Conservation (phyloP, 495 filamentous ascomycete genomes). For the Jackrogersella minutella region DNA sequence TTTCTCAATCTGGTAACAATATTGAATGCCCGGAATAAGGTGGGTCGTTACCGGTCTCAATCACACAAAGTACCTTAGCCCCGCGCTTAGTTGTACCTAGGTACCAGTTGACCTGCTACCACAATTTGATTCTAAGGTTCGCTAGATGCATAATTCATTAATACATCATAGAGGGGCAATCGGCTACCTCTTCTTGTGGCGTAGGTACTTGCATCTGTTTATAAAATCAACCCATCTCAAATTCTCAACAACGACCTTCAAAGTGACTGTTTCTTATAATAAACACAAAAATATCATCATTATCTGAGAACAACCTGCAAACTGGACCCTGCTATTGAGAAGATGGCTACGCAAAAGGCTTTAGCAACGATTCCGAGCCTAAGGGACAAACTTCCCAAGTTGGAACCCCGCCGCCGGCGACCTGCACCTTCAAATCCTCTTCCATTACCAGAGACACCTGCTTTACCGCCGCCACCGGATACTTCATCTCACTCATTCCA, state of each 20-base stretch:
- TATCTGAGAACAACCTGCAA: not conserved
- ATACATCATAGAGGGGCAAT: slow-evolving; percentile 15
- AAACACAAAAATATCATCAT: not conserved
- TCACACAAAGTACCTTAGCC: slow-evolving; percentile 14
- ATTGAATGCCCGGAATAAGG: slow-evolving; percentile 10
- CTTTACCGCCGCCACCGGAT: slow-evolving; percentile 73
- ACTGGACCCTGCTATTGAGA: not conserved
- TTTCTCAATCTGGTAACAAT: slow-evolving; percentile 32
- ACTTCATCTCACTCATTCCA: slow-evolving; percentile 67
- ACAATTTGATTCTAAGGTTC: too few species aligned
- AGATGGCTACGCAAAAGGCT: slow-evolving; percentile 41
- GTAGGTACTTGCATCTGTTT: slow-evolving; percentile 5
- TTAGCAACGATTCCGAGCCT: slow-evolving; percentile 62
- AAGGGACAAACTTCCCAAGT: slow-evolving; percentile 70
- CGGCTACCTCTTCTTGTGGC: not conserved
- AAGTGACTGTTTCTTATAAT: not conserved
- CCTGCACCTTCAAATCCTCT: slow-evolving; percentile 62
- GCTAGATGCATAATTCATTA: slow-evolving; percentile 27
- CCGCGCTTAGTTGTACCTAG: slow-evolving; percentile 2
- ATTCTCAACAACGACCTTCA: too few species aligned
- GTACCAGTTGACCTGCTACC: too few species aligned
- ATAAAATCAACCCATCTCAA: slow-evolving; percentile 22
- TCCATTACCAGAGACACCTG: slow-evolving; percentile 75
- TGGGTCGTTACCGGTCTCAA: not conserved
- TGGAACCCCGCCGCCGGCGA: slow-evolving; percentile 68